Conservation (phyloP, 371 early-diverging fungal species). For the Blakeslea trispora region DNA sequence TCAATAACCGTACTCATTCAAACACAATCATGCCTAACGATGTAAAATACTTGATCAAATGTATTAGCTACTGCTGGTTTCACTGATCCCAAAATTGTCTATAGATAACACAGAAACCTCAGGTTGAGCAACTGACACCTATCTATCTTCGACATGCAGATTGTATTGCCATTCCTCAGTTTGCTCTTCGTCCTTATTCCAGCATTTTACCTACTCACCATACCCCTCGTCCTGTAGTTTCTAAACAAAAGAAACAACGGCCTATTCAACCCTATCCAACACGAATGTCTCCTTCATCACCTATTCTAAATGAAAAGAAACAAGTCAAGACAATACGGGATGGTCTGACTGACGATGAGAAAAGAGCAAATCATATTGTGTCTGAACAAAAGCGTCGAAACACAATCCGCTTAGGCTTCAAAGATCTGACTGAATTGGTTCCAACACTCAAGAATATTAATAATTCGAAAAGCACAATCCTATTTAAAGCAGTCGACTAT, state of each 20-base stretch:
- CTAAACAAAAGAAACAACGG: not conserved
- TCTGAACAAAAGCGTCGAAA: conserved; percentile 90
- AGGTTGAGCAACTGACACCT: conserved; percentile 4
- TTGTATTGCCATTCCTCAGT: conserved; percentile 16
- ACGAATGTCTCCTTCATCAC: too few relatives aligned
- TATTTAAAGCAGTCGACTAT: conserved; percentile 60
- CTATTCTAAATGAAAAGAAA: not conserved
- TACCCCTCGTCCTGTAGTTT: not conserved
- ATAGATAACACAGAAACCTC: not conserved
- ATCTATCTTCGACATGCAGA: conserved; percentile 26
- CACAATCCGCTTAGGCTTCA: conserved; percentile 83
- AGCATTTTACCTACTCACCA: not conserved
- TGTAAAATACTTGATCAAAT: not conserved
- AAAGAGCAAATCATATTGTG: conserved; percentile 88
- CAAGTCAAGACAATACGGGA: not conserved
- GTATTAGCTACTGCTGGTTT: too few relatives aligned
- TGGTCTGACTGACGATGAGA: conserved; percentile 80
- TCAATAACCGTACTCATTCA: not conserved
- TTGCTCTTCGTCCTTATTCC: too few relatives aligned
- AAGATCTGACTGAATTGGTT: conserved; percentile 78
- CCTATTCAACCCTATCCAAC: conserved; percentile 7
- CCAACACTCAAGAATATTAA: conserved; percentile 71
- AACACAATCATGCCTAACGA: not conserved
- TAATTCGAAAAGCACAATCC: conserved; percentile 57
- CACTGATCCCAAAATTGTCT: not conserved